phyloP scores from a whole-genome alignment of 345 rosid species.

The Linum tenue region DNA sequence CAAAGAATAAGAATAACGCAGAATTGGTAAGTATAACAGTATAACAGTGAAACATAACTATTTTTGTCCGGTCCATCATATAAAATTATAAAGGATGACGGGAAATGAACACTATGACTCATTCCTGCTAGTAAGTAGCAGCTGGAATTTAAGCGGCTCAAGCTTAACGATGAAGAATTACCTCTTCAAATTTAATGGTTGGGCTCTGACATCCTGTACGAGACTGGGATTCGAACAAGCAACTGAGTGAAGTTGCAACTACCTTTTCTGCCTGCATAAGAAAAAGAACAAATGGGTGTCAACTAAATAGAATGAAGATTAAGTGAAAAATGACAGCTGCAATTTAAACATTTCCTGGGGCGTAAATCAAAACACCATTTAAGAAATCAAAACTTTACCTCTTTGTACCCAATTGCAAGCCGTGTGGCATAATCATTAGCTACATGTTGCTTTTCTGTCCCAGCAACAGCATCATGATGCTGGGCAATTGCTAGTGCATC shows the following conservation, averaged over 20 bases:
- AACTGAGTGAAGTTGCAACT: constrained; percentile 71
- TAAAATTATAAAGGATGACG: background rate
- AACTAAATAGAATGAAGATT: constrained; percentile 8
- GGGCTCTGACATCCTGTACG: constrained; percentile 29
- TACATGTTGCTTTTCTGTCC: constrained; percentile 89
- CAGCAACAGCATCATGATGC: constrained; percentile 98
- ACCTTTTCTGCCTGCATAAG: constrained; percentile 60
- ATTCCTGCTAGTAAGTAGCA: background rate
- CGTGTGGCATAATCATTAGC: constrained; percentile 94
- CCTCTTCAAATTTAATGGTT: constrained; percentile 58
- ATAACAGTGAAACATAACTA: constrained; percentile 1
- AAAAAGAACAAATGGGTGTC: background rate
- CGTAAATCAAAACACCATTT: background rate
- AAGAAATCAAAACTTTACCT: constrained; percentile 36
- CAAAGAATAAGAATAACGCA: background rate
- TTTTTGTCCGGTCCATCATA: background rate
- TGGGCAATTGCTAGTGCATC: constrained; percentile 92
- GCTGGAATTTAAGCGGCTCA: background rate
- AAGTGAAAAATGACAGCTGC: constrained; percentile 12
- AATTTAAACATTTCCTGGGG: background rate
- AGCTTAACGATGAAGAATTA: constrained; percentile 9
- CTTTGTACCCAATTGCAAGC: constrained; percentile 66
- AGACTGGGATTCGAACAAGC: constrained; percentile 42
- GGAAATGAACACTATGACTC: background rate
- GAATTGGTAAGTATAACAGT: background rate